phyloP scores from a whole-genome alignment of 805 yeast genomes.

The Tetrapisispora pingtungensis region DNA sequence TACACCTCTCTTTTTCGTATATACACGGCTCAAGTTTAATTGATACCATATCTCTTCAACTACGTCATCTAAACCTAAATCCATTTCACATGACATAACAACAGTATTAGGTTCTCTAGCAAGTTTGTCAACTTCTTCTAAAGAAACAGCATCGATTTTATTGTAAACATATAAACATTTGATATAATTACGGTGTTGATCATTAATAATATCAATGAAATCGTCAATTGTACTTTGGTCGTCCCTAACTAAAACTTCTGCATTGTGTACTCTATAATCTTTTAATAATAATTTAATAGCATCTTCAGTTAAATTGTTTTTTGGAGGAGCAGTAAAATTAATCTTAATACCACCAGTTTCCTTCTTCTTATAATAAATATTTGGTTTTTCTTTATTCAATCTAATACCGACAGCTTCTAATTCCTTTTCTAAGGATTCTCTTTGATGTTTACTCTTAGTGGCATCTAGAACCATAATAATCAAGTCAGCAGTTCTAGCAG shows the following conservation, averaged over 20 bases:
- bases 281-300: constrained; percentile 65
- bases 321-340: constrained; percentile 73
- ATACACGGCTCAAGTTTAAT: constrained; percentile 66
- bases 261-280: constrained; percentile 85
- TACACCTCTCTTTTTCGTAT: constrained; percentile 80
- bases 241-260: constrained; percentile 85
- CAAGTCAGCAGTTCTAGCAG: constrained; percentile 89
- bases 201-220: constrained; percentile 83
- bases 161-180: constrained; percentile 90
- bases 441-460: constrained; percentile 83
- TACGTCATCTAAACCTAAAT: constrained; percentile 76
- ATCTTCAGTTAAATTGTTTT: constrained; percentile 62
- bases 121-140: constrained; percentile 86
- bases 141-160: constrained; percentile 88
- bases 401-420: constrained; percentile 91
- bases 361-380: constrained; percentile 63
- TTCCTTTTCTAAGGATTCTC: constrained; percentile 78
- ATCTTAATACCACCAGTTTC: constrained; percentile 88
- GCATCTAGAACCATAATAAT: constrained; percentile 92
- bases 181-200: constrained; percentile 75
- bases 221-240: constrained; percentile 87
- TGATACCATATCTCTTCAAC: constrained; percentile 92
- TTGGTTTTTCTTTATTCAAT: constrained; percentile 71
- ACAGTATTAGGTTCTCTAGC: constrained; percentile 90
- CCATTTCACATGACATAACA: constrained; percentile 87